Evolutionary conservation across 129 eudicot species (phyloP), one percentile per base, ranked within the genome.

Genomic region (Artemisia tridentata): DNA sequence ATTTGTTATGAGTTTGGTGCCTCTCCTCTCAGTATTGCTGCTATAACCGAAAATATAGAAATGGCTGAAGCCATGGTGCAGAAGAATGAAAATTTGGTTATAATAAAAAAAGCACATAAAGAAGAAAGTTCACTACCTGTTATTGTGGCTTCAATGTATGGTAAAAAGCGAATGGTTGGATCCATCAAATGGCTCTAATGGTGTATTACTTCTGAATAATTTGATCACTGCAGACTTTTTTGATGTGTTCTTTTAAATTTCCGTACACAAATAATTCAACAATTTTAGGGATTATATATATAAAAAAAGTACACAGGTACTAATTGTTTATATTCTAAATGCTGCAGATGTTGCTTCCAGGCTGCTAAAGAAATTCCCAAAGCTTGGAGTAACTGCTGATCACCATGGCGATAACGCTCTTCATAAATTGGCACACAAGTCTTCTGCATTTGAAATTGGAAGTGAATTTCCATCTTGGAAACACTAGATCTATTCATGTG

Each of bases 401-500:
- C 61, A 62, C 58, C 55, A 72, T 69, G 88, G 85, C 3, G 41
- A 78, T 16, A 78, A 80, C 51, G 66, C 85, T 47, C 79, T 84
- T 46, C 75, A 73, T 21, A 74, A 70, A 20, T 71, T 84, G 80
- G 80, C 88, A 63, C 88, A 79, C 59, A 80, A 83, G 71, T 77
- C 88, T 51, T 80, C 88, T 27, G 85, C 85, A 71, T 84, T 84
- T 70, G 85, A 80, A 50, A 84, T 85, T 63, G 88, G 88, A 53
- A 80, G 76, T 38, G 15, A 11, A 6, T 73, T 73, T 74, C 31
- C 73, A 5, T 80, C 78, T 15, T 74, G 88, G 88, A 78, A 80
- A 55, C 72, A 62, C 21, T 84, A 75, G 81, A 78, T 84, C 72
- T 84, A 80, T 64, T 11, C 15, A 0, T 84, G 88, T 84, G 62